A percentile compares a stretch with the other conserved stretches of the same genome.
Evolutionary conservation across 306 rosid species (phyloP).

Genomic region (Trichosanthes cucumerina): DNA sequence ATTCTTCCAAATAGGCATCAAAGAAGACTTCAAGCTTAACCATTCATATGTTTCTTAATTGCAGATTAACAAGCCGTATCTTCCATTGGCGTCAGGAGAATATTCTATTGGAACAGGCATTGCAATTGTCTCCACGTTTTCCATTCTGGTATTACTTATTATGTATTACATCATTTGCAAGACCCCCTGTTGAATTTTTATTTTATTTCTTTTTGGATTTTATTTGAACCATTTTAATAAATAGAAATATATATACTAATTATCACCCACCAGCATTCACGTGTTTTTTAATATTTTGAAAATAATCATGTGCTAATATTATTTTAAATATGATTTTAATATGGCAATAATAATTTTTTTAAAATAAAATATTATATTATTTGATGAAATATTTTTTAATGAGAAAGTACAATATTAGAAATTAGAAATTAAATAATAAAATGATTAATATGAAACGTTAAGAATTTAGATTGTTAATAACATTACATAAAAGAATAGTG

Average conservation of each 20-base stretch:
- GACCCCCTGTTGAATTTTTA: neutral
- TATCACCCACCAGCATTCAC: neutral
- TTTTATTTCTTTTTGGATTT: neutral
- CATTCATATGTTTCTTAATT: conserved; percentile 12
- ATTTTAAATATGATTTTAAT: neutral
- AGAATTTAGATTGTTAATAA: neutral
- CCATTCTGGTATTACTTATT: conserved; percentile 49
- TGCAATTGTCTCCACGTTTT: conserved; percentile 50
- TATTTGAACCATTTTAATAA: neutral
- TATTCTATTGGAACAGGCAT: conserved; percentile 71
- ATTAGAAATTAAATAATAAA: neutral
- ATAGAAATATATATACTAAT: neutral
- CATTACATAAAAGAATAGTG: neutral
- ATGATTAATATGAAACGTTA: neutral
- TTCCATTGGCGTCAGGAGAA: conserved; percentile 97
- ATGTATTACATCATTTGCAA: neutral
- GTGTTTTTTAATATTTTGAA: neutral
- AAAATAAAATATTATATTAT: neutral
- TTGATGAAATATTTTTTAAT: neutral
- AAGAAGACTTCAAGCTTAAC: neutral
- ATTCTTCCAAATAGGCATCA: neutral
- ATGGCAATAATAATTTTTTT: neutral
- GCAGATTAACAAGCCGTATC: conserved; percentile 97
- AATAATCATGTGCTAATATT: neutral
- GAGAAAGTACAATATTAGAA: neutral